phyloP scores from a whole-genome alignment of 805 yeast species.

The Saccharomycopsis fibuligera region DNA sequence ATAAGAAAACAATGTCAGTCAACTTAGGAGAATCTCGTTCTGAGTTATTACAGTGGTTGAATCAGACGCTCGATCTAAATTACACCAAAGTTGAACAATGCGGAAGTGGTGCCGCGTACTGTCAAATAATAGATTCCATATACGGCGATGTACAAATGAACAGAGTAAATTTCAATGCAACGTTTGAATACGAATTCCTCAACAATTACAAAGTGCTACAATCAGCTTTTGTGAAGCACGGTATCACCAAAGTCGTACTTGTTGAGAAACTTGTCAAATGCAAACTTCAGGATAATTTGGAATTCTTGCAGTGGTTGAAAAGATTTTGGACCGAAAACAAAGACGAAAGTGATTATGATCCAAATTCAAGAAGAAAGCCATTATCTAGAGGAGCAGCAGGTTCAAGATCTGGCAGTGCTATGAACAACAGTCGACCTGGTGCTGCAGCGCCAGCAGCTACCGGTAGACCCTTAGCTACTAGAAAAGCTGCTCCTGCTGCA shows the following conservation, averaged over 20 bases:
- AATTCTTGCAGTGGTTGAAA: slow-evolving; percentile 89
- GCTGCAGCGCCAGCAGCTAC: not conserved
- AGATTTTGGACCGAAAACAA: slow-evolving; percentile 73
- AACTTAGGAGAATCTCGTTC: slow-evolving; percentile 65
- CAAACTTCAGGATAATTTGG: slow-evolving; percentile 88
- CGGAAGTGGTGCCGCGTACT: slow-evolving; percentile 93
- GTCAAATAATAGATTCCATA: slow-evolving; percentile 85
- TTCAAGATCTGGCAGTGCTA: slow-evolving; percentile 9
- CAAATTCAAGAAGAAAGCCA: slow-evolving; percentile 48
- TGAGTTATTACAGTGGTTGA: slow-evolving; percentile 82
- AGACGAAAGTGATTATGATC: slow-evolving; percentile 66
- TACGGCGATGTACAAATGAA: slow-evolving; percentile 76
- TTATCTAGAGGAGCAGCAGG: not conserved
- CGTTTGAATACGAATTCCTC: slow-evolving; percentile 67
- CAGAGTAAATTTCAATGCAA: slow-evolving; percentile 66
- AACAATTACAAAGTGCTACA: slow-evolving; percentile 84
- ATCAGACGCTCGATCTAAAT: slow-evolving; percentile 56
- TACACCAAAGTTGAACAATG: slow-evolving; percentile 83
- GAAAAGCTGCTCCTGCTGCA: not conserved
- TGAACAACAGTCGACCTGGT: not conserved
- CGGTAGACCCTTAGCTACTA: too few species aligned
- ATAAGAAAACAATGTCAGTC: not conserved
- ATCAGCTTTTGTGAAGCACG: slow-evolving; percentile 64
- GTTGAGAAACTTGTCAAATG: slow-evolving; percentile 82
- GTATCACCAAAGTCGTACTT: slow-evolving; percentile 66